Percentiles rank a stretch among this genome's conserved stretches.
Evolutionary conservation across 495 filamentous ascomycete genomes (phyloP).

Genomic region (Tuber aestivum): DNA sequence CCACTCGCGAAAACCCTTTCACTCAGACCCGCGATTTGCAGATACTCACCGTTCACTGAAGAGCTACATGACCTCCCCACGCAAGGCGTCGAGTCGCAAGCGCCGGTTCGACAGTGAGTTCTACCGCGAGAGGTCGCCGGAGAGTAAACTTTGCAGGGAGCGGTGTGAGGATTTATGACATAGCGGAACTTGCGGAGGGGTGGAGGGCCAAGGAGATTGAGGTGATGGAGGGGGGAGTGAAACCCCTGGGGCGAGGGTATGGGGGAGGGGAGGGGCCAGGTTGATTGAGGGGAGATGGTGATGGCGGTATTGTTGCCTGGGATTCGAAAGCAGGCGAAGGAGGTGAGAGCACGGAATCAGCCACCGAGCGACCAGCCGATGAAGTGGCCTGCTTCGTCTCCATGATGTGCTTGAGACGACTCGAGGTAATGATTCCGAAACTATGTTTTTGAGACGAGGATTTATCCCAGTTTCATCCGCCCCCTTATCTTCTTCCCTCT

Average conservation of each 20-base stretch:
- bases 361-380: background rate
- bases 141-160: background rate
- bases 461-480: background rate
- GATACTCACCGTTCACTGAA: constrained; percentile 11
- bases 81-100: constrained; percentile 6
- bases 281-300: background rate
- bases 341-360: background rate
- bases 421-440: background rate
- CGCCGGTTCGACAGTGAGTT: constrained; percentile 14
- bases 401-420: background rate
- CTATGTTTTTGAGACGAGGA: background rate
- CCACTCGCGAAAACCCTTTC: constrained; percentile 6
- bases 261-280: background rate
- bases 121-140: background rate
- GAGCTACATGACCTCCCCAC: constrained; percentile 17
- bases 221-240: background rate
- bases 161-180: background rate
- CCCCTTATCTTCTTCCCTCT: background rate
- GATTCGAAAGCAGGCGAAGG: background rate
- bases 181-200: background rate
- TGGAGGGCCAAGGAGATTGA: background rate
- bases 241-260: background rate
- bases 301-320: background rate
- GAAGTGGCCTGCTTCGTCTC: background rate
- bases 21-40: constrained; percentile 3